These are phyloP conservation scores for Solanum gandarillasii DNA, from an alignment of 257 asterid species.

Conservation along the genomic window DNA sequence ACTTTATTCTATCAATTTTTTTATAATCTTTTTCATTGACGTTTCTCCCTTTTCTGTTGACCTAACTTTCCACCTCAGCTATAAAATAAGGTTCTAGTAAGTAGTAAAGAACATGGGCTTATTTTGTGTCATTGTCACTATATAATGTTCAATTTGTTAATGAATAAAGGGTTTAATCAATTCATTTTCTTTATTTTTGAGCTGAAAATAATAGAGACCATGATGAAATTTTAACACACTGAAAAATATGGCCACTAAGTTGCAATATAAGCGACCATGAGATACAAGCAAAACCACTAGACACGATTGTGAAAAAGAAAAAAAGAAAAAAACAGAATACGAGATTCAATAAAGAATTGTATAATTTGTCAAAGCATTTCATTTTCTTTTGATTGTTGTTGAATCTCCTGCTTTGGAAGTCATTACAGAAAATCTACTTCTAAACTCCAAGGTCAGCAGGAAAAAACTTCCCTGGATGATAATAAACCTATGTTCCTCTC, in stretches of 20 bases:
- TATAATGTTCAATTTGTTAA: background rate
- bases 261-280: background rate
- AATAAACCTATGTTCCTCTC: conserved; percentile 4
- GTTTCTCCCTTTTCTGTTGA: background rate
- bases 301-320: background rate
- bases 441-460: conserved; percentile 8
- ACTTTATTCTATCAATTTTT: background rate
- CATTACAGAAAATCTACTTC: conserved; percentile 17
- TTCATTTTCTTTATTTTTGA: background rate
- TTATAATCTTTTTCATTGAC: background rate
- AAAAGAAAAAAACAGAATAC: background rate
- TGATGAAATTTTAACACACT: background rate
- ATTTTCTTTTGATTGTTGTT: background rate
- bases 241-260: background rate
- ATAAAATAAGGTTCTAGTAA: background rate
- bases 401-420: background rate
- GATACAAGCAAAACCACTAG: background rate
- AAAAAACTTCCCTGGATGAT: background rate
- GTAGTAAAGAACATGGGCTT: background rate
- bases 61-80: background rate
- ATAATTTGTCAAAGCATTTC: background rate
- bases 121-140: background rate
- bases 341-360: background rate
- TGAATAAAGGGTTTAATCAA: background rate
- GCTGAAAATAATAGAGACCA: background rate